These are phyloP conservation scores for Piper longum DNA, from an alignment of 164 flowering plant genomes.

Conservation along the genomic window DNA sequence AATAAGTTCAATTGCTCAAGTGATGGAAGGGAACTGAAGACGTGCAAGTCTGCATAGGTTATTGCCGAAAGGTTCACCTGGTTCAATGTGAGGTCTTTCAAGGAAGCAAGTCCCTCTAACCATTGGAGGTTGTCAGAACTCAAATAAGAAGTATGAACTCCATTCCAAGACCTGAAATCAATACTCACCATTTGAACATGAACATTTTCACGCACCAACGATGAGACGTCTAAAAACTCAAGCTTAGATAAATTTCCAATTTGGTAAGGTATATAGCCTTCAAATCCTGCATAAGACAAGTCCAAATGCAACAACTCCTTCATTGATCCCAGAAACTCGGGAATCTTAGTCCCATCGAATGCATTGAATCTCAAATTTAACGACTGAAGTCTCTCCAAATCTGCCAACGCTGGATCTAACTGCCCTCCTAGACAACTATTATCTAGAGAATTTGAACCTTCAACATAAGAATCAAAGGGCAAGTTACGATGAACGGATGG, in stretches of 20 bases:
- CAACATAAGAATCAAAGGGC: not conserved
- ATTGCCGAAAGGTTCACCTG: not conserved
- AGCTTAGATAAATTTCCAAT: not conserved
- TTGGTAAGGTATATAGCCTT: not conserved
- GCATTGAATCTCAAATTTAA: not conserved
- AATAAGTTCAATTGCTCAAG: conserved; percentile 1
- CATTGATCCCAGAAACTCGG: not conserved
- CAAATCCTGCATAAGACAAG: not conserved
- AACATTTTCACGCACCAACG: not conserved
- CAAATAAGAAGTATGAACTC: not conserved
- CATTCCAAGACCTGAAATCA: too few species aligned
- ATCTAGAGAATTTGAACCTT: not conserved
- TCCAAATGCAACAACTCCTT: not conserved
- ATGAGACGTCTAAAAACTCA: not conserved
- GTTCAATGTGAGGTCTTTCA: not conserved
- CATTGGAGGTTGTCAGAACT: not conserved
- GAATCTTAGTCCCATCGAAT: not conserved
- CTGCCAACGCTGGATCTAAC: not conserved
- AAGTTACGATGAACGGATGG: not conserved
- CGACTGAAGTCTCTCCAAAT: not conserved
- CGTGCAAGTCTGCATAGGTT: not conserved
- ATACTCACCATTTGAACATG: too few species aligned
- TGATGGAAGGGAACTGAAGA: conserved; percentile 7
- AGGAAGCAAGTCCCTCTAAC: not conserved
- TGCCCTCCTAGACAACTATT: not conserved